Conservation (phyloP, 2,329 filamentous ascomycete species). For the Emericellopsis cladophorae region DNA sequence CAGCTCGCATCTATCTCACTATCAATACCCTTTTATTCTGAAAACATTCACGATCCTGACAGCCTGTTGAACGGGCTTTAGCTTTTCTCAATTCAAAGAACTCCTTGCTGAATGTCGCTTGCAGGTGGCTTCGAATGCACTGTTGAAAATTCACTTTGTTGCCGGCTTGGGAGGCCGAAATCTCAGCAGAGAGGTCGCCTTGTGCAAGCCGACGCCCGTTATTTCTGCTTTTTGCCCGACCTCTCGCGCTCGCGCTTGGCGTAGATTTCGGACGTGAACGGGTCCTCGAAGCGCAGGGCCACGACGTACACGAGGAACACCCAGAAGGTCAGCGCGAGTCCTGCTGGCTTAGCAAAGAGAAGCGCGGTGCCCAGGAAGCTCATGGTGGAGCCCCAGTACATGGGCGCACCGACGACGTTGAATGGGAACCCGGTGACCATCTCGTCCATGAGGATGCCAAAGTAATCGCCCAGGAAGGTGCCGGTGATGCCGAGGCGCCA, state of each 20-base stretch:
- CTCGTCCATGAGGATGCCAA: constrained; percentile 92
- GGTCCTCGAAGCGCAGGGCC: constrained; percentile 80
- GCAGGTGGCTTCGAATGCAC: background rate
- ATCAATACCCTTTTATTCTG: too few relatives aligned
- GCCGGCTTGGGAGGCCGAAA: too few relatives aligned
- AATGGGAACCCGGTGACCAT: constrained; percentile 95
- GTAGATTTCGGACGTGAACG: constrained; percentile 89
- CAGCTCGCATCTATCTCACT: too few relatives aligned
- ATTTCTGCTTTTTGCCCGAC: constrained; percentile 39
- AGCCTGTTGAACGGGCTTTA: background rate
- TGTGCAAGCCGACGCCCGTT: constrained; percentile 7
- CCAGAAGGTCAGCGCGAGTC: constrained; percentile 60
- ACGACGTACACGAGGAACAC: constrained; percentile 70
- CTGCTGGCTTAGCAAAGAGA: constrained; percentile 77
- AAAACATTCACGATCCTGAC: too few relatives aligned
- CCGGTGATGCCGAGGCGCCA: constrained; percentile 88
- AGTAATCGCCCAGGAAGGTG: constrained; percentile 96
- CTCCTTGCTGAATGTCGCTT: background rate
- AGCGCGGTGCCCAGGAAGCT: constrained; percentile 84
- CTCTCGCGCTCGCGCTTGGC: constrained; percentile 62
- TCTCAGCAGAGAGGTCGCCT: too few relatives aligned
- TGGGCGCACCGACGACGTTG: constrained; percentile 79
- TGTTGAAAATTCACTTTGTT: background rate
- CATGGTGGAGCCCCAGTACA: constrained; percentile 93
- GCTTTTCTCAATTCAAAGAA: background rate